These are phyloP conservation scores for Wickerhamomyces rabaulensis DNA, from an alignment of 805 yeast genomes.

Conservation along the genomic window DNA sequence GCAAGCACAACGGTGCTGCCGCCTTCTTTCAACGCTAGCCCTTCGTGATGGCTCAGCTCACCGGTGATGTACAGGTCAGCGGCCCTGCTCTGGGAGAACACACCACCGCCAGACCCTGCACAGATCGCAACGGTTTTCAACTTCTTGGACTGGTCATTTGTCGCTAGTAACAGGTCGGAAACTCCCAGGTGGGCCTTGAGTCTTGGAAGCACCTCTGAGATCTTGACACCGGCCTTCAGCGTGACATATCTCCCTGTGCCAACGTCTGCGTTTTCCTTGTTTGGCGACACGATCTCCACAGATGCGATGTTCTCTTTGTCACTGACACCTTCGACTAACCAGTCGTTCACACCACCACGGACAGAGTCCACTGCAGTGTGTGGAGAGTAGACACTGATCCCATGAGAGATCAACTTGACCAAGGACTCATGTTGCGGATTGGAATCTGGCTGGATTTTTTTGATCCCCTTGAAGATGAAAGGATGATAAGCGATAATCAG, in stretches of 20 bases:
- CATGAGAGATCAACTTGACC: constrained; percentile 62
- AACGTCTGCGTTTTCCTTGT: constrained; percentile 37
- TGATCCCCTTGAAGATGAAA: constrained; percentile 85
- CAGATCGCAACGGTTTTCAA: constrained; percentile 73
- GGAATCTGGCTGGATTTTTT: constrained; percentile 48
- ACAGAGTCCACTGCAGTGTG: constrained; percentile 97
- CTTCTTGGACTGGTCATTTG: constrained; percentile 20
- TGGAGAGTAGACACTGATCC: constrained; percentile 89
- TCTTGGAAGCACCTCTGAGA: constrained; percentile 40
- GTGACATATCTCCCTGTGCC: constrained; percentile 80
- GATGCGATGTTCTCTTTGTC: constrained; percentile 22
- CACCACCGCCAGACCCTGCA: constrained; percentile 91
- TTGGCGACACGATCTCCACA: constrained; percentile 38
- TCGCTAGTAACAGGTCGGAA: constrained; percentile 58
- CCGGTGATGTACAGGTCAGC: constrained; percentile 81
- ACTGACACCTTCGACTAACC: constrained; percentile 64
- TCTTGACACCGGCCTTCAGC: constrained; percentile 36
- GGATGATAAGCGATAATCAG: constrained; percentile 89
- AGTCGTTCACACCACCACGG: constrained; percentile 89
- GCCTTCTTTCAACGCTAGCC: constrained; percentile 59
- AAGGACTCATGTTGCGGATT: constrained; percentile 84
- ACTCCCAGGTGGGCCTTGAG: constrained; percentile 53
- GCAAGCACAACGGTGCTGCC: constrained; percentile 73
- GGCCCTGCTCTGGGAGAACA: constrained; percentile 51
- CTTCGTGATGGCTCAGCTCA: constrained; percentile 92